Base-by-base conservation (phyloP, 352 stramenopile genomes). In the Proteromonas lacertae region DNA sequence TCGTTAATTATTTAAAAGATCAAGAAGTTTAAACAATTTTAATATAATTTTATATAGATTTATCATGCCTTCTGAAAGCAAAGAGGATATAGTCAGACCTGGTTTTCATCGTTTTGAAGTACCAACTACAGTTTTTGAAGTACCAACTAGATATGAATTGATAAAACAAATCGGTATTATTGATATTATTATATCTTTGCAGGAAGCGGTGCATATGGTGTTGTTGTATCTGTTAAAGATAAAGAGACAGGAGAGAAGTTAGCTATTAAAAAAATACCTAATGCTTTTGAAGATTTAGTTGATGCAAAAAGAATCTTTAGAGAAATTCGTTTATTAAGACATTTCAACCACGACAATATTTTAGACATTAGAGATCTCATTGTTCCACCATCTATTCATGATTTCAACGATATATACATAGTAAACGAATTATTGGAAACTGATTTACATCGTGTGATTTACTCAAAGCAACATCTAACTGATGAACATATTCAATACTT, bases 211-310 rank as follows among this genome's bases (percentile, higher is more conserved):
- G 36, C 38, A 4, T 43, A 44, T 48, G 42, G 36, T 14, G 18
- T 38, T 25, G 42, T 47, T 5, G 76, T 60, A 52, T 69, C 54
- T 1, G 69, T 65, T 13, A 64, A 60, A 45, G 66, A 81, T 37
- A 47, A 50, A 2, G 47, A 61, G 29, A 76, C 63, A 1, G 60
- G 61, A 0, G 51, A 65, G 48, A 59, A 61, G 16, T 51, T 82
- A n/a, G 70, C 69, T 10, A 82, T 86, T 44, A 83, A 86, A 50
- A 78, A 78, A 35, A 64, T 80, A 14, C 62, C 45, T 16, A 63
- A 60, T 1, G 75, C 78, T 56, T 52, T 66, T 7, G 62, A 73
- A 30, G 57, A 60, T 20, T 61, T 56, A 0, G 51, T 55, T 2
- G 64, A 81, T 31, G 67, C 65, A 21, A 83, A 81, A 46, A 60